These are phyloP conservation scores for Stemphylium beticola DNA, from an alignment of 2,329 filamentous ascomycete species.

Conservation along the genomic window DNA sequence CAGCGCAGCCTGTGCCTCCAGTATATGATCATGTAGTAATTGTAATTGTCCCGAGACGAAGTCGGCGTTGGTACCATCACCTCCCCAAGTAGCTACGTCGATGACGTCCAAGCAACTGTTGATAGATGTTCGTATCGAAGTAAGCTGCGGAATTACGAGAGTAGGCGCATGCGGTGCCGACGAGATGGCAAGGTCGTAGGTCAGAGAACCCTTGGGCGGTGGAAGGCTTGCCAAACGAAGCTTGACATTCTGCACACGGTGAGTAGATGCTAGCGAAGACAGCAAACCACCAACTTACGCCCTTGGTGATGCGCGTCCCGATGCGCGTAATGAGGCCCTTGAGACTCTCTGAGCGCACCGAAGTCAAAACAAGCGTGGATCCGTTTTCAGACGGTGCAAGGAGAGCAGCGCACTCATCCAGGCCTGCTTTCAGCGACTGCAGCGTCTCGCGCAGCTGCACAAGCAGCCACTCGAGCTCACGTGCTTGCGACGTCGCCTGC, in stretches of 20 bases:
- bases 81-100: slow-evolving; percentile 75
- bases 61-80: slow-evolving; percentile 64
- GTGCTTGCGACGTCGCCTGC: slow-evolving; percentile 60
- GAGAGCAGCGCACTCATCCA: slow-evolving; percentile 87
- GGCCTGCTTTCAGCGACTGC: slow-evolving; percentile 68
- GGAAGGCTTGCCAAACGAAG: slow-evolving; percentile 75
- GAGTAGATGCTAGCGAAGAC: slow-evolving; percentile 23
- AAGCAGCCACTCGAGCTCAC: slow-evolving; percentile 70
- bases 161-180: slow-evolving; percentile 61
- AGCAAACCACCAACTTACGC: slow-evolving; percentile 60
- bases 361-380: slow-evolving; percentile 87
- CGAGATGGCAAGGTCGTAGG: slow-evolving; percentile 60
- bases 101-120: slow-evolving; percentile 85
- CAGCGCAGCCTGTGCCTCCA: slow-evolving; percentile 64
- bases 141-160: slow-evolving; percentile 72
- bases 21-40: slow-evolving; percentile 65
- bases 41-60: slow-evolving; percentile 65
- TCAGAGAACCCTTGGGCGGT: slow-evolving; percentile 58
- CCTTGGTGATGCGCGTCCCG: slow-evolving; percentile 89
- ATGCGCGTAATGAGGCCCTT: slow-evolving; percentile 92
- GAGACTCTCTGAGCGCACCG: slow-evolving; percentile 82
- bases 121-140: slow-evolving; percentile 75
- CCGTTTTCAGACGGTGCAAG: slow-evolving; percentile 84
- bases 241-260: slow-evolving; percentile 67
- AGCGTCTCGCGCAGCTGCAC: slow-evolving; percentile 66